Base-by-base conservation (phyloP, 2,329 filamentous ascomycete genomes). In the Sporothrix phasma region DNA sequence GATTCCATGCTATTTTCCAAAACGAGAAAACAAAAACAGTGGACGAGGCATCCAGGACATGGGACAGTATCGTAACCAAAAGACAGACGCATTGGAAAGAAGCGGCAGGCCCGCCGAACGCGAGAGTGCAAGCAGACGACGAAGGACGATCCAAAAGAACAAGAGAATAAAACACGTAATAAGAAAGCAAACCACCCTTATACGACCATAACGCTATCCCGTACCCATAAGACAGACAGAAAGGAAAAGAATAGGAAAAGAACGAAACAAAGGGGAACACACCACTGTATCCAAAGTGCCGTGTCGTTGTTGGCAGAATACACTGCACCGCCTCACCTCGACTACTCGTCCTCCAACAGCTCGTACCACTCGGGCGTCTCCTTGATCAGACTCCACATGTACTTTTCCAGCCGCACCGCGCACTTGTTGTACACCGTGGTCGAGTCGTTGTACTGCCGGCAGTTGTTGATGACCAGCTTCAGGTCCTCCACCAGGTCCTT, bases 381-480 rank as follows among this genome's bases (percentile, higher is more conserved):
- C 73, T 90, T 88, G 75, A 97, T 91, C 76, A 93, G 90, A 73
- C 87, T 83, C 90, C 90, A 97, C 92, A 97, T 95, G 73, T 87
- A 96, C 76, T 94, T 95, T 73, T 88, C 94, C 53, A 99, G 80
- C 73, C 94, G 94, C 73, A 91, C 96, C 34, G 94, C 94, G 64
- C 88, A 91, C 78, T 99, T 99, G 34, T 92, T 91, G 74, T 99
- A 99, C 0, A 91, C 88, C 0, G 93, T 99, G 41, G 81, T 95
- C 77, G 97, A 92, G 70, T 93, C 95, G 73, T 99, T 99, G 80
- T 97, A 99, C 72, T 89, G 88, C 68, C 92, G 87, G 74, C 94
- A 99, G 74, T 99, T 99, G 74, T 93, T 86, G 71, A 96, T 97
- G 68, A 99, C 87, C 71, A 97, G 84, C 72, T 87, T 88, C 8